Evolutionary conservation across 371 early-diverging fungal genomes (phyloP).

Genomic region (Parasitella parasitica): DNA sequence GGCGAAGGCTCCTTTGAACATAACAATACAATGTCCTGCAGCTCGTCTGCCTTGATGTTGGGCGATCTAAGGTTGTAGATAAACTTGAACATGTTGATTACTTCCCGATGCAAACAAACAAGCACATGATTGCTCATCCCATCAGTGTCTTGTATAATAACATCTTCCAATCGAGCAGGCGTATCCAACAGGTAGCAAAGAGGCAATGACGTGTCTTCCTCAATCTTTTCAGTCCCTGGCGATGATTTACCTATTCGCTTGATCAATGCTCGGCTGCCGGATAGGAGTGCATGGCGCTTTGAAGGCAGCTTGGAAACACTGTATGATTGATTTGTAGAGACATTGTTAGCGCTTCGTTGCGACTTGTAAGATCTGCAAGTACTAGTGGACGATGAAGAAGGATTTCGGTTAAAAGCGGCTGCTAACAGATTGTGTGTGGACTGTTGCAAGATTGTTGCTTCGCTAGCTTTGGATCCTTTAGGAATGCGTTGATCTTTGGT

Average conservation of each 20-base stretch:
- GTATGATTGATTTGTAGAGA: not conserved
- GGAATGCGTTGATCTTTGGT: not conserved
- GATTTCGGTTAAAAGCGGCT: not conserved
- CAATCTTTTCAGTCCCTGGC: conserved; percentile 15
- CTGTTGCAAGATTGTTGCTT: not conserved
- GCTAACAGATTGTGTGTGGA: not conserved
- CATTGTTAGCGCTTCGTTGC: not conserved
- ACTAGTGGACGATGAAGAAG: not conserved
- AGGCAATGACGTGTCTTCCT: conserved; percentile 36
- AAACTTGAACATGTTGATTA: conserved; percentile 47
- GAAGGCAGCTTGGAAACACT: conserved; percentile 7
- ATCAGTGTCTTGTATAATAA: conserved; percentile 35
- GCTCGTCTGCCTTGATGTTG: conserved; percentile 31
- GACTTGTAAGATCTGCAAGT: not conserved
- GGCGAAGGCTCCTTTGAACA: conserved; percentile 38
- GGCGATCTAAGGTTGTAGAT: conserved; percentile 48
- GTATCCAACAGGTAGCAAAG: conserved; percentile 49
- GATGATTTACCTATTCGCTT: conserved; percentile 10
- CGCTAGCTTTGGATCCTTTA: not conserved
- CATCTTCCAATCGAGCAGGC: conserved; percentile 30
- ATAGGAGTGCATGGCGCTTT: conserved; percentile 13
- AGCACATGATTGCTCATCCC: conserved; percentile 38
- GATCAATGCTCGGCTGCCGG: conserved; percentile 23
- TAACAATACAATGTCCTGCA: conserved; percentile 60
- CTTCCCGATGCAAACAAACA: conserved; percentile 46